Evolutionary conservation across 192 early-diverging fungal species (phyloP).

Genomic region (Geranomyces michiganensis): DNA sequence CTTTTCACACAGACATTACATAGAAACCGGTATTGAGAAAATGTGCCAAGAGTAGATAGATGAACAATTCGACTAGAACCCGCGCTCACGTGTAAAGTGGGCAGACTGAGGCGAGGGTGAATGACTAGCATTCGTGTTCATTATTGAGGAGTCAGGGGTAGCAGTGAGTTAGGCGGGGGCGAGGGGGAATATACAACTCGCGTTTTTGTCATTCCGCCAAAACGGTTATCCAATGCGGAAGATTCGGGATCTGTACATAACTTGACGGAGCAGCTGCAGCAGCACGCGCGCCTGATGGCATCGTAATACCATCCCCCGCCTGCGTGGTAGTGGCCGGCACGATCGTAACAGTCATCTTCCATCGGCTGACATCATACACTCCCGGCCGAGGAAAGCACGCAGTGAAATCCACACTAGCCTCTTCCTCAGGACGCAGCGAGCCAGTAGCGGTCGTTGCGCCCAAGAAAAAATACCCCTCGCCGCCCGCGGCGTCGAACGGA

Average conservation of each 20-base stretch:
- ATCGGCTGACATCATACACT: conserved; percentile 76
- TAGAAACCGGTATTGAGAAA: too few species aligned
- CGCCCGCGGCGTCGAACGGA: not conserved
- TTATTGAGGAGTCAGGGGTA: too few species aligned
- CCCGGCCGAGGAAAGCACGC: conserved; percentile 67
- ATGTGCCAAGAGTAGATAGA: too few species aligned
- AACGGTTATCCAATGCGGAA: conserved; percentile 43
- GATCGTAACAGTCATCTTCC: conserved; percentile 54
- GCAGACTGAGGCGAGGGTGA: too few species aligned
- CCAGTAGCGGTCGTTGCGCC: conserved; percentile 63
- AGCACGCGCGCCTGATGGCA: not conserved
- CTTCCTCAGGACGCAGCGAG: conserved; percentile 57
- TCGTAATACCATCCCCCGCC: too few species aligned
- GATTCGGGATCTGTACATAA: conserved; percentile 42
- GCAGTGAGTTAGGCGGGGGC: too few species aligned
- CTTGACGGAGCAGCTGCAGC: conserved; percentile 7
- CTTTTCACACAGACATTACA: not conserved
- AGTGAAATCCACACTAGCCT: conserved; percentile 43
- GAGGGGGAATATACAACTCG: not conserved
- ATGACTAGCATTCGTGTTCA: too few species aligned
- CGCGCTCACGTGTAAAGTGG: too few species aligned
- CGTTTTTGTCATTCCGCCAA: conserved; percentile 3
- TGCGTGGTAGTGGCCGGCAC: conserved; percentile 11
- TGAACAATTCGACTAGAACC: too few species aligned
- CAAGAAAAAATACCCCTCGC: conserved; percentile 62